A percentile compares a stretch with the other conserved stretches of the same genome.
These are phyloP conservation scores for Dipteronia sinensis DNA, from an alignment of 345 rosid species.

Conservation along the genomic window DNA sequence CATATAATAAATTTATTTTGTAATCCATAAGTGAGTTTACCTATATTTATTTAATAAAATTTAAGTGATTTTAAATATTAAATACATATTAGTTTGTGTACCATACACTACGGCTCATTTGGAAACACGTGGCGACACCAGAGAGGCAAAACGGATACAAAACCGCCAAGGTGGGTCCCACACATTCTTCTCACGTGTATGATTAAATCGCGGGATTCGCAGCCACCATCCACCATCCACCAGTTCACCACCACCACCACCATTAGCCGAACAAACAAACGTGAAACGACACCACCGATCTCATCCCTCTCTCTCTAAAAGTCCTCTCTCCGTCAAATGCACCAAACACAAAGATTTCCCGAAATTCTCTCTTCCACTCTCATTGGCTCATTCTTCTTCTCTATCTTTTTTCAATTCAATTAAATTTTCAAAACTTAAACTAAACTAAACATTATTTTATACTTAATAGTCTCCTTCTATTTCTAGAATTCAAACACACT, in stretches of 20 bases:
- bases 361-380: constrained; percentile 22
- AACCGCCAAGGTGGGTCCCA: constrained; percentile 18
- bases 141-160: constrained; percentile 19
- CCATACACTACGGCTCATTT: background rate
- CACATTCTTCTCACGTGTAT: constrained; percentile 36
- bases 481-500: background rate
- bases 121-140: constrained; percentile 27
- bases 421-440: background rate
- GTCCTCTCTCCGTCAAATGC: constrained; percentile 16
- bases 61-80: no score
- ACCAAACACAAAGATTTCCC: constrained; percentile 23
- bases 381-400: constrained; percentile 7
- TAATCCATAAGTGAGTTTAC: no score
- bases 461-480: constrained; percentile 11
- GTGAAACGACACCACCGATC: constrained; percentile 26
- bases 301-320: constrained; percentile 16
- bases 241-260: background rate
- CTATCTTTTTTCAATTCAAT: background rate
- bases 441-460: background rate
- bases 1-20: no score
- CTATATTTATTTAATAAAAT: no score
- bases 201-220: constrained; percentile 34
- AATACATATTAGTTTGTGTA: no score
- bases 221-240: background rate
- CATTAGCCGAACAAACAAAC: constrained; percentile 1